Base-by-base conservation (phyloP, 2,329 filamentous ascomycete species). In the Sclerotinia spermophila region DNA sequence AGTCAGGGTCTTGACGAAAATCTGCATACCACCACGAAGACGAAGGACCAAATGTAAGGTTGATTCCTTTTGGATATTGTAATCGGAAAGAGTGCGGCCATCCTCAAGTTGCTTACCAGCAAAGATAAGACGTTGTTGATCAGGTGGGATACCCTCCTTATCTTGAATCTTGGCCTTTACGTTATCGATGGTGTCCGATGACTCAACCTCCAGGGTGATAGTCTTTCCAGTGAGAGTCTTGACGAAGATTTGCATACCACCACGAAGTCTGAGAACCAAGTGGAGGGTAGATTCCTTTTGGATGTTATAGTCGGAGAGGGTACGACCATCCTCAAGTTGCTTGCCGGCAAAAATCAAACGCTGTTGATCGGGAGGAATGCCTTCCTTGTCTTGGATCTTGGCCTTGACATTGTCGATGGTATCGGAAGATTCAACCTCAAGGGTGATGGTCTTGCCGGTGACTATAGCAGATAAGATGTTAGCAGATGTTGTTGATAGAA, bases 381-480 rank as follows among this genome's bases (percentile, higher is more conserved):
- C 94, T 82, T 95, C 92, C 87, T 95, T 95, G 76, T 95, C 92
- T 78, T 95, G 92, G 40, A 97, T 97, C 87, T 97, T 97, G 7
- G 85, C 87, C 85, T 97, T 97, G 1, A 97, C 94, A 74, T 97
- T 98, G 90, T 98, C 95, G 86, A 98, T 98, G 82, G 95, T 98
- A 86, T 99, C 96, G 82, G 91, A 95, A 81, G 94, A 97, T 90
- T 98, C 95, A 86, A 98, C 96, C 93, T 99, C 95, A 81, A 99
- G 94, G 91, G 94, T 97, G 80, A 97, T 97, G 67, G 94, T 97
- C 87, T 97, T 97, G 78, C 94, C 94, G 81, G 94, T 97, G 72
- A 97, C 88, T 79, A 85, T 83, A 83, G 86, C 85, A 84, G 82
- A 83, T 85, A 85, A 85, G 83, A 85, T 82, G 86, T 87, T 81